Base-by-base conservation (phyloP, 2,329 filamentous ascomycete species). In the Xylariaceae sp. region DNA sequence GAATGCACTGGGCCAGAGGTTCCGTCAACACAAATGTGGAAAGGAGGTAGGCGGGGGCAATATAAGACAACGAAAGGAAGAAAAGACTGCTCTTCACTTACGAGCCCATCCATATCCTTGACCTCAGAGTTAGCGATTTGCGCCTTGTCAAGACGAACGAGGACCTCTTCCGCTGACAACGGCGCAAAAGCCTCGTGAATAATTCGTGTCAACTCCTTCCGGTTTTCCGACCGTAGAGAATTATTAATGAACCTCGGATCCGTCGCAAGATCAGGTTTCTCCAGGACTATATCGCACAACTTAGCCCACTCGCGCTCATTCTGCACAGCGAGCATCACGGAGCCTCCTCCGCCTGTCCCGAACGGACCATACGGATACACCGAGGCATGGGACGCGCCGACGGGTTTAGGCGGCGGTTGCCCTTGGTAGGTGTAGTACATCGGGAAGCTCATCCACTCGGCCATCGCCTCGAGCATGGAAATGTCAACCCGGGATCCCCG, bases 311-410 rank as follows among this genome's bases (percentile, higher is more conserved):
- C 77, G 3, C 76, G 64, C 60, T 79, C 76, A 47, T 80, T 80
- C 53, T 81, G 77, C 19, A 80, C 68, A 0, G 76, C 77, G 4
- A 80, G 59, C 73, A 79, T 79, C 12, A 80, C 75, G 0, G 70
- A 68, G 0, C 67, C 67, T 6, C 68, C 69, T 8, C 69, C 68
- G 0, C 71, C 71, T 0, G 75, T 72, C 27, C 70, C 61, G 37
- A 80, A 80, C 0, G 75, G 75, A 0, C 76, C 76, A 38, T 80
- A 80, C 0, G 77, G 77, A 48, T 79, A 80, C 5, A 80, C 76
- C 0, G 72, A 64, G 0, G 76, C 74, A 48, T 80, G 77, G 1
- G 74, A 70, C 0, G 76, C 75, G 1, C 77, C 76, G 0, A 68
- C 68, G 2, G 72, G 66, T 2, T 60, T 59, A 0, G 75, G 75